Evolutionary conservation across 768 basidiomycete species (phyloP).

Genomic region (Dioszegia aurantiaca): DNA sequence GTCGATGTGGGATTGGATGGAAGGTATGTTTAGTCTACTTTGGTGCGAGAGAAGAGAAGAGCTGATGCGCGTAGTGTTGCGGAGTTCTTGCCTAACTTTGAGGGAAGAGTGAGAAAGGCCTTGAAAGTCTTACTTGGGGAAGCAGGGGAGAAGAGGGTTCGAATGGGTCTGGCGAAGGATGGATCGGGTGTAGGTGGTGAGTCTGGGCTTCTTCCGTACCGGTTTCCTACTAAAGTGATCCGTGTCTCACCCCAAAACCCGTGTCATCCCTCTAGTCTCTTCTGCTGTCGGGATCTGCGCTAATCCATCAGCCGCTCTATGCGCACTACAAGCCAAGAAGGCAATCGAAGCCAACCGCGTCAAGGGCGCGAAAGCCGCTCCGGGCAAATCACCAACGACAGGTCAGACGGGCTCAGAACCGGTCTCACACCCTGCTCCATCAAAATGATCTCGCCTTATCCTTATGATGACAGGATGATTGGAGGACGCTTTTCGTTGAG

Average conservation of each 20-base stretch:
- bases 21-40: slow-evolving; percentile 58
- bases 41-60: too few species aligned
- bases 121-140: slow-evolving; percentile 72
- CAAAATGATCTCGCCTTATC: not conserved
- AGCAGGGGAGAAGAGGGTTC: slow-evolving; percentile 72
- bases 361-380: slow-evolving; percentile 8
- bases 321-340: slow-evolving; percentile 78
- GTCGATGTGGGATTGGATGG: slow-evolving; percentile 90
- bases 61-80: slow-evolving; percentile 62
- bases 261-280: too few species aligned
- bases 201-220: slow-evolving; percentile 38
- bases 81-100: slow-evolving; percentile 87
- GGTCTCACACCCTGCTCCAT: not conserved
- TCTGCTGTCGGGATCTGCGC: not conserved
- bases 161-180: slow-evolving; percentile 92
- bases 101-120: slow-evolving; percentile 69
- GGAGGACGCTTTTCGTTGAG: too few species aligned
- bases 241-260: too few species aligned
- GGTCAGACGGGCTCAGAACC: slow-evolving; percentile 12
- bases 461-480: too few species aligned
- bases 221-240: too few species aligned
- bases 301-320: slow-evolving; percentile 67
- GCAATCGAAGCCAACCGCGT: slow-evolving; percentile 31
- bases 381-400: slow-evolving; percentile 10
- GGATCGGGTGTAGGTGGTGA: slow-evolving; percentile 95